Evolutionary conservation across 2,329 filamentous ascomycete genomes (phyloP), one percentile per base, ranked within the genome.

Genomic region (Stagonosporopsis cucurbitacearum): DNA sequence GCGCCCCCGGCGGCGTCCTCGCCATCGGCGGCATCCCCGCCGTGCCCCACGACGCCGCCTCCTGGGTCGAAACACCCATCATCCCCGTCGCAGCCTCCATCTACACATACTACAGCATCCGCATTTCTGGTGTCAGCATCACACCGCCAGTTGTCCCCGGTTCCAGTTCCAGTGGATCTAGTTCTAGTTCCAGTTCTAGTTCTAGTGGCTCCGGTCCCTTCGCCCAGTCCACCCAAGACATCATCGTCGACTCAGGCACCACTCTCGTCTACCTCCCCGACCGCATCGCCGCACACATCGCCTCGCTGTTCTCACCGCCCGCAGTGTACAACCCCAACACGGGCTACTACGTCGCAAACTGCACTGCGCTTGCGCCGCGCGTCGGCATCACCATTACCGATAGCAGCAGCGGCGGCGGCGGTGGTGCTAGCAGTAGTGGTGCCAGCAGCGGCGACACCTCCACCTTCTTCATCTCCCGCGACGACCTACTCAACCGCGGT

Each of bases 21-120:
- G 70, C 70, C n/a, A 63, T 73, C 32, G 69, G 70, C 41, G 68
- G 70, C 30, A 64, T 71, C 39, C 68, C 68, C 0, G 36, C 60
- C 37, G 48, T 70, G 4, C 23, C 49, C 1, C 52, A 60, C 40
- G 51, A 65, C 19, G 32, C 45, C 8, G 17, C 44, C 40, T 72
- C 64, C 25, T 56, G 47, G 53, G 60, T 63, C 25, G 54, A 57
- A 30, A 63, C 64, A 1, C 52, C 59, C 32, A 65, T 71, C 23
- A 43, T 53, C 6, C 62, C 64, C 5, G 30, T 65, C 13, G 6
- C 41, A 6, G 20, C 41, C 2, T 35, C 50, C 32, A 54, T 58
- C 7, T 71, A 67, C 55, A 63, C 67, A 8, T 71, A 62, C 50
- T 72, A 73, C 55, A 51, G 58, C 47, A 63, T 71, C 44, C 32